Evolutionary conservation across 257 asterid genomes (phyloP).

Genomic region (Solanum chiquidenum): DNA sequence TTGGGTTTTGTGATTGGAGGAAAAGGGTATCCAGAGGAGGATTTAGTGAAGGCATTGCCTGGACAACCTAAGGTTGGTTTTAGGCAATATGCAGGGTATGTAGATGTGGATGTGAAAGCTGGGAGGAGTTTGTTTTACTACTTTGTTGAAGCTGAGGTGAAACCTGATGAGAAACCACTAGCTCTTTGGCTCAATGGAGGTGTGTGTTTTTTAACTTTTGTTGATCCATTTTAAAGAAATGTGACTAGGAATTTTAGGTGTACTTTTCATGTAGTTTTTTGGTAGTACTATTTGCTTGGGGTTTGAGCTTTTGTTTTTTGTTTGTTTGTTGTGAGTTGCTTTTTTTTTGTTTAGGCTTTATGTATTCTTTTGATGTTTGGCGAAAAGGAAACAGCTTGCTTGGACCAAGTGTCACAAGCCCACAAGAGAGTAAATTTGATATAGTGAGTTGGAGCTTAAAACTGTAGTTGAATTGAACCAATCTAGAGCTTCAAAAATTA

Average conservation of each 20-base stretch:
- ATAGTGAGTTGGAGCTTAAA: not conserved
- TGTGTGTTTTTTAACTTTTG: not conserved
- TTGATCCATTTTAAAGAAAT: not conserved
- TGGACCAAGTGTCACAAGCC: not conserved
- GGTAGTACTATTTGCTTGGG: not conserved
- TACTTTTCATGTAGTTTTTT: not conserved
- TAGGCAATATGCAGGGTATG: slow-evolving; percentile 82
- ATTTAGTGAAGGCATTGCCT: slow-evolving; percentile 63
- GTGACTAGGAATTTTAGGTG: not conserved
- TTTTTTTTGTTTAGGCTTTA: not conserved
- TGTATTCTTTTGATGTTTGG: not conserved
- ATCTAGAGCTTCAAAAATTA: not conserved
- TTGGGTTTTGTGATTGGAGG: slow-evolving; percentile 31
- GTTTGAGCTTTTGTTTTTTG: not conserved
- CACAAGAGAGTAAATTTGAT: not conserved
- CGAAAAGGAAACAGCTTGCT: not conserved
- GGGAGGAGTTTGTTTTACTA: slow-evolving; percentile 91
- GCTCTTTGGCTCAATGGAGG: slow-evolving; percentile 99
- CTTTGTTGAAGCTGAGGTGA: slow-evolving; percentile 77
- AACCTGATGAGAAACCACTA: slow-evolving; percentile 66
- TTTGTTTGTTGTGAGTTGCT: not conserved
- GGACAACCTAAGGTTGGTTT: slow-evolving; percentile 80
- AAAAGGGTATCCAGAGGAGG: slow-evolving; percentile 60
- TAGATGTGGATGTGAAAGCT: slow-evolving; percentile 68
- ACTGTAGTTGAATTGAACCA: not conserved